Percentiles rank a stretch among this genome's conserved stretches.
phyloP scores from a whole-genome alignment of 2,329 filamentous ascomycete species.

The Diplodia corticola region DNA sequence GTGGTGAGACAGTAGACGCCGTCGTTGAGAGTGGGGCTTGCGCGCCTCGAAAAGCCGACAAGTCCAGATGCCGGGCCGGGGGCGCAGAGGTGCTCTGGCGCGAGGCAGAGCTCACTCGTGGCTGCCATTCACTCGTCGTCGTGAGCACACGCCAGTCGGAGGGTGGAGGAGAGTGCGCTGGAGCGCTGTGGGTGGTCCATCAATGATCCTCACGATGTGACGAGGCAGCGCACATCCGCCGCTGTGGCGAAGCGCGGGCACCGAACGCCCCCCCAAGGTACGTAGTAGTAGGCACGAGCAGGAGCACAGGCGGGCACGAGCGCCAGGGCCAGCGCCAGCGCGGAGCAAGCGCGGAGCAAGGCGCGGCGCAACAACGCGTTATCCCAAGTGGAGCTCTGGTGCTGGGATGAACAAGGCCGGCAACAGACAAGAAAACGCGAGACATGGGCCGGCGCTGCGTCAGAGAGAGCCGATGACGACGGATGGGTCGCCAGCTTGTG shows the following conservation, averaged over 20 bases:
- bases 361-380: constrained; percentile 3
- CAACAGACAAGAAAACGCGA: neutral
- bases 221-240: constrained; percentile 10
- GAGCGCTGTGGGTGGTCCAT: constrained; percentile 9
- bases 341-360: constrained; percentile 14
- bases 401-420: constrained; percentile 3
- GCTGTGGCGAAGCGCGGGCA: constrained; percentile 20
- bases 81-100: neutral
- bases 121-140: constrained; percentile 5
- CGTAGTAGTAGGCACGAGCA: neutral
- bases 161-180: constrained; percentile 3
- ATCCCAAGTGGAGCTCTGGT: constrained; percentile 10
- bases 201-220: constrained; percentile 21
- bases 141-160: constrained; percentile 4
- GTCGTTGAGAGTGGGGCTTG: constrained; percentile 14
- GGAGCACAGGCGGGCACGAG: neutral
- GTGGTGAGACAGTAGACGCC: constrained; percentile 20
- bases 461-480: constrained; percentile 4
- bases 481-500: neutral
- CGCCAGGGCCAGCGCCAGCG: neutral
- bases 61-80: neutral
- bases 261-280: neutral
- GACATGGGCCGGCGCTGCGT: neutral
- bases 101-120: neutral
- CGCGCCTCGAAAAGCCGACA: constrained; percentile 12